These are phyloP conservation scores for Mucor lusitanicus DNA, from an alignment of 371 early-diverging fungal species.

Conservation along the genomic window DNA sequence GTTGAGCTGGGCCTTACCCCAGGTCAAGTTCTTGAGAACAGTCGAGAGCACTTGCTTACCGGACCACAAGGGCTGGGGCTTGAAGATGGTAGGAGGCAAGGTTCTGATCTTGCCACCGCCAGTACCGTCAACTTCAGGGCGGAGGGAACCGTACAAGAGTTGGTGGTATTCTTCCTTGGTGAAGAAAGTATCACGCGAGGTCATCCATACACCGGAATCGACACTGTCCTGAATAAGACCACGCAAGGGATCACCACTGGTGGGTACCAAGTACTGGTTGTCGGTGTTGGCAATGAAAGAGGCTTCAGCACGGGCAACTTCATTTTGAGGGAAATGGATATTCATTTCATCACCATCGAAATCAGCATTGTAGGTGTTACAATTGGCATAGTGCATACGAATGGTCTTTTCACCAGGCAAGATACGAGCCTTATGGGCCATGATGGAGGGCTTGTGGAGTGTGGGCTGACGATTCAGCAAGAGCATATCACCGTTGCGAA, in stretches of 20 bases:
- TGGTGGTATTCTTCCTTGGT: conserved; percentile 92
- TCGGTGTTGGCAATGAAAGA: conserved; percentile 95
- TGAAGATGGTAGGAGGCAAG: conserved; percentile 84
- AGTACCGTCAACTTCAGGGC: conserved; percentile 72
- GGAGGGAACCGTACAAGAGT: conserved; percentile 85
- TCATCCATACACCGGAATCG: conserved; percentile 95
- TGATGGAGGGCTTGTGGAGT: conserved; percentile 99
- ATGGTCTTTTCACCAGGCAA: conserved; percentile 96
- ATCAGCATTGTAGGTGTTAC: conserved; percentile 99
- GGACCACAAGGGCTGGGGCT: conserved; percentile 93
- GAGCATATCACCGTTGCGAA: conserved; percentile 97
- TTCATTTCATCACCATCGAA: conserved; percentile 99
- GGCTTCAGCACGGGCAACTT: conserved; percentile 96
- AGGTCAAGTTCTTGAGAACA: conserved; percentile 69
- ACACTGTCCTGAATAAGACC: conserved; percentile 99
- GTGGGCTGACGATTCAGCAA: conserved; percentile 99
- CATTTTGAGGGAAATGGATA: conserved; percentile 99
- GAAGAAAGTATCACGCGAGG: conserved; percentile 90
- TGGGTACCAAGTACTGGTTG: conserved; percentile 97
- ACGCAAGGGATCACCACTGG: conserved; percentile 97
- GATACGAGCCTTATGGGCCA: conserved; percentile 98
- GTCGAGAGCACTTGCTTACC: conserved; percentile 98
- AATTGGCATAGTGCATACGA: conserved; percentile 99
- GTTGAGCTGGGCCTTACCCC: conserved; percentile 78
- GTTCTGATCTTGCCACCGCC: conserved; percentile 78